Evolutionary conservation across 352 stramenopile species (phyloP).

Genomic region (Phytophthora citricola): DNA sequence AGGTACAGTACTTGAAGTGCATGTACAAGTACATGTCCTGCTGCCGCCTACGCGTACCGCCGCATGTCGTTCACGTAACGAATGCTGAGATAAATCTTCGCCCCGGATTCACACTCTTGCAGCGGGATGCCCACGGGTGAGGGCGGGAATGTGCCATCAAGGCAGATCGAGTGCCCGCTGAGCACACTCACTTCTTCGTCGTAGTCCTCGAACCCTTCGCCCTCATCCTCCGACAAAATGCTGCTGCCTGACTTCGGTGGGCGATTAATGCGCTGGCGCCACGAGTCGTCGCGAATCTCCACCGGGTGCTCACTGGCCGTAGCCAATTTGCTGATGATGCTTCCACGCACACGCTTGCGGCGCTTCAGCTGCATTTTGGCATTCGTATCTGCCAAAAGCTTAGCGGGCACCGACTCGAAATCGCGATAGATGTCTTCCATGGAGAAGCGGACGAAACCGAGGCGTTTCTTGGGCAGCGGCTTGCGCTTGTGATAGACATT

Average conservation of each 20-base stretch:
- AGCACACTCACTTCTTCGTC: constrained; percentile 70
- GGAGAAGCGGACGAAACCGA: constrained; percentile 76
- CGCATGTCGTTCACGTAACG: constrained; percentile 91
- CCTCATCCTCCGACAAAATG: constrained; percentile 56
- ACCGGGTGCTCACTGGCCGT: constrained; percentile 40
- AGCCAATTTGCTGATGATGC: constrained; percentile 82
- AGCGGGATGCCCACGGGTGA: constrained; percentile 58
- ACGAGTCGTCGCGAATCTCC: constrained; percentile 73
- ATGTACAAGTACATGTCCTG: constrained; percentile 9
- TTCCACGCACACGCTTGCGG: constrained; percentile 80
- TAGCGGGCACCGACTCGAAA: constrained; percentile 76
- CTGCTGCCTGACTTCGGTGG: constrained; percentile 47
- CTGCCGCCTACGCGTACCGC: constrained; percentile 58
- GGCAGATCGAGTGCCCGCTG: constrained; percentile 57
- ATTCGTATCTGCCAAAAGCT: constrained; percentile 71
- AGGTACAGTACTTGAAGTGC: not conserved
- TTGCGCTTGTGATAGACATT: constrained; percentile 88
- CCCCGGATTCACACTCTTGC: constrained; percentile 49
- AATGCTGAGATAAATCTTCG: constrained; percentile 82
- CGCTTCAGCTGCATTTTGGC: constrained; percentile 80
- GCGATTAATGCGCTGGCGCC: constrained; percentile 64
- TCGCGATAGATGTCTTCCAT: constrained; percentile 89
- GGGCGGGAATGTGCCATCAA: constrained; percentile 61
- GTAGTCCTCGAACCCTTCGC: constrained; percentile 67
- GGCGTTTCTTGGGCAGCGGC: constrained; percentile 79